Base-by-base conservation (phyloP, 352 stramenopile genomes). In the Pythium chondricola region DNA sequence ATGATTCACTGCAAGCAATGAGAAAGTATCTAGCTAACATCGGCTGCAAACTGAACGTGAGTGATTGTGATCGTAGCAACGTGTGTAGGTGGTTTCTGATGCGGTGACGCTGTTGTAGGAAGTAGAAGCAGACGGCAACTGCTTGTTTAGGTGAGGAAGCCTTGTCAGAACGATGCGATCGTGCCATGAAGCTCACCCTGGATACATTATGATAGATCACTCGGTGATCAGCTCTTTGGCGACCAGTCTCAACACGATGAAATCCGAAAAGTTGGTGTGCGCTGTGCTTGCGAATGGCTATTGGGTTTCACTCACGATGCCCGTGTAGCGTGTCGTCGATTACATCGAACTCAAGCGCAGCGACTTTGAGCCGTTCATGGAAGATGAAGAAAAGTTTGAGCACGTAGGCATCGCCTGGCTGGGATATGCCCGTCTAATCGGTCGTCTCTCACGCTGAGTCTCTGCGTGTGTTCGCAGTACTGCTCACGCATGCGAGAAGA, bases 301-400 rank as follows among this genome's bases (percentile, higher is more conserved):
- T n/a, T n/a, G n/a, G n/a, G n/a, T n/a, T n/a, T n/a, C n/a, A n/a
- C n/a, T n/a, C n/a, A n/a, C n/a, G n/a, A n/a, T n/a, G n/a, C n/a
- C n/a, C 29, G 6, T 41, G 16, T 47, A 93, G 82, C 73, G 72
- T 29, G 67, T 91, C 38, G 68, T 90, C 25, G 60, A 77, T 35
- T 88, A 81, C 45, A 74, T 93, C 26, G 72, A 88, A 47, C 58
- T 68, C 21, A 75, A 91, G 53, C 75, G 77, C 4, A 54, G 65
- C 25, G 74, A 90, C 44, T 88, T 93, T 56, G 76, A 91, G 52
- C 79, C 82, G 42, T 93, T 93, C 68, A 88, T 93, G 79, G 82
- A 93, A 64, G 79, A 91, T 48, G 80, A 88, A 33, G 82, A 93
- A 37, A 82, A 79, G 32, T 93, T 93, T 58, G 82, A 93, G 11